A percentile compares a stretch with the other conserved stretches of the same genome.
Evolutionary conservation across 2,329 filamentous ascomycete genomes (phyloP).

Genomic region (Blumeria hordei): DNA sequence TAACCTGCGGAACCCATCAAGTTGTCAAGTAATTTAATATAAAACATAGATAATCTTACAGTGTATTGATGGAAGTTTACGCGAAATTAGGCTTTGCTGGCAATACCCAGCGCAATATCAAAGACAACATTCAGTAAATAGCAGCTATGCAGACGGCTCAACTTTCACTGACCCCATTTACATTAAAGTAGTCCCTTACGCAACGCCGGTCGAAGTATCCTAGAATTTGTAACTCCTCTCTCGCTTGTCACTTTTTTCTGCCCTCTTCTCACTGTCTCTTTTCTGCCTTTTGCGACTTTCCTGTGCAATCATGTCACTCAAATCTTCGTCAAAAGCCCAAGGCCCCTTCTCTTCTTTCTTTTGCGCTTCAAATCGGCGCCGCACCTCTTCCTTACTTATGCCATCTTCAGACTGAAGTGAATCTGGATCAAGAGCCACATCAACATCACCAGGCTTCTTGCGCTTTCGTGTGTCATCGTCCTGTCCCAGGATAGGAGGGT

Average conservation of each 20-base stretch:
- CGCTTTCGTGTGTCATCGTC: conserved; percentile 59
- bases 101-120: too few species aligned
- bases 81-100: too few species aligned
- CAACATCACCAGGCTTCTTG: conserved; percentile 91
- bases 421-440: conserved; percentile 77
- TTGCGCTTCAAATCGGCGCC: conserved; percentile 52
- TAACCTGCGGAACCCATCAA: too few species aligned
- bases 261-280: conserved; percentile 56
- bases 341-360: conserved; percentile 35
- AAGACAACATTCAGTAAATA: too few species aligned
- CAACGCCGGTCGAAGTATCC: neutral
- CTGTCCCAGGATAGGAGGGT: conserved; percentile 51
- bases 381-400: conserved; percentile 64
- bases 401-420: conserved; percentile 49
- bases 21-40: too few species aligned
- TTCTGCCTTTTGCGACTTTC: conserved; percentile 80
- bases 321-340: conserved; percentile 57
- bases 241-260: conserved; percentile 33
- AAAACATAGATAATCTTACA: too few species aligned
- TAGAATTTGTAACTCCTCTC: conserved; percentile 14
- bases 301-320: conserved; percentile 87
- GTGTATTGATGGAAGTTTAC: too few species aligned
- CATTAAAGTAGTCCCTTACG: neutral
- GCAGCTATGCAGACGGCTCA: too few species aligned
- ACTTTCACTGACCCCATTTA: too few species aligned